A percentile compares a stretch with the other conserved stretches of the same genome.
Conservation (phyloP, 2,329 filamentous ascomycete genomes). For the Aotearoamyces nothofagi region DNA sequence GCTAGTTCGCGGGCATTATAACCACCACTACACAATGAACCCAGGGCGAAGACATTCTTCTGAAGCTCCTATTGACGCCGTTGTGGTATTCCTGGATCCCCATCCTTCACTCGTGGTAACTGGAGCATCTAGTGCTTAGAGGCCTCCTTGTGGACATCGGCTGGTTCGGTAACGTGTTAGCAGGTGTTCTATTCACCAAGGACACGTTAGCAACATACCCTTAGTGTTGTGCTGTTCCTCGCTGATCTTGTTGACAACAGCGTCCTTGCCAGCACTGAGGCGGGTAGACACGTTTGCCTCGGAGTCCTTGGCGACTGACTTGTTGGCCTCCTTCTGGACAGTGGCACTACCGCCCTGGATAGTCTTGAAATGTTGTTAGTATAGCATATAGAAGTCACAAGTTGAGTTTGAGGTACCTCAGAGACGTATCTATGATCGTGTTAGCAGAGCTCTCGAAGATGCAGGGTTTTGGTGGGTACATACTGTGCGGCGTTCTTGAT, state of each 20-base stretch:
- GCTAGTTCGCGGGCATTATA: too few species aligned
- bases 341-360: slow-evolving; percentile 30
- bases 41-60: slow-evolving; percentile 1
- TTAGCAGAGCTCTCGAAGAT: slow-evolving; percentile 1
- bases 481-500: slow-evolving; percentile 13
- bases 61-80: neutral
- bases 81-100: neutral
- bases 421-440: neutral
- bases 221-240: slow-evolving; percentile 32
- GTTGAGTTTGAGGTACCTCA: slow-evolving; percentile 3
- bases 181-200: too few species aligned
- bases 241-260: slow-evolving; percentile 34
- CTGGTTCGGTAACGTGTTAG: slow-evolving; percentile 5
- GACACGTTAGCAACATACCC: slow-evolving; percentile 16
- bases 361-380: slow-evolving; percentile 42
- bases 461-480: neutral
- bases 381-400: slow-evolving; percentile 23
- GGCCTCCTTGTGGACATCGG: slow-evolving; percentile 12
- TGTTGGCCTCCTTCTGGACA: slow-evolving; percentile 43
- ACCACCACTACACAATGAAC: too few species aligned
- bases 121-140: slow-evolving; percentile 20
- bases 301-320: slow-evolving; percentile 35
- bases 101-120: neutral
- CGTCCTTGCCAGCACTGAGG: slow-evolving; percentile 33
- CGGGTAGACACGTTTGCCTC: slow-evolving; percentile 28